These are phyloP conservation scores for Aspergillus brunneoviolaceus DNA, from an alignment of 2,329 filamentous ascomycete genomes.

Conservation along the genomic window DNA sequence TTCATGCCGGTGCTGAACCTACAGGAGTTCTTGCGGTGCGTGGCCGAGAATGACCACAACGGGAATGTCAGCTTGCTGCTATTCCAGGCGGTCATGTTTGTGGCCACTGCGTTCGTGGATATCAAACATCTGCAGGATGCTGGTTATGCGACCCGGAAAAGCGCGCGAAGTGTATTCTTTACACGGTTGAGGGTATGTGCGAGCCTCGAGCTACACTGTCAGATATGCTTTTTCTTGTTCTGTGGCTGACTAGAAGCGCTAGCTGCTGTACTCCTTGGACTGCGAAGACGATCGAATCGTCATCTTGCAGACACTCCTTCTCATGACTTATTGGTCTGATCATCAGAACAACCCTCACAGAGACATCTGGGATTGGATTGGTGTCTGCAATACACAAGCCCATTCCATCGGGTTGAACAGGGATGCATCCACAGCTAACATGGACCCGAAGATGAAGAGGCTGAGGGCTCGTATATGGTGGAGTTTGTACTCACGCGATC, in stretches of 20 bases:
- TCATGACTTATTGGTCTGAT: constrained; percentile 95
- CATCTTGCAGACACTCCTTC: constrained; percentile 76
- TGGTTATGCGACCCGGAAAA: constrained; percentile 72
- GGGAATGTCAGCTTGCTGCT: constrained; percentile 75
- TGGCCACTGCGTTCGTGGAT: constrained; percentile 79
- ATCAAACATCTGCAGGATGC: constrained; percentile 69
- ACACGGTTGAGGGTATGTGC: constrained; percentile 69
- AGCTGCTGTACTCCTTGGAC: constrained; percentile 87
- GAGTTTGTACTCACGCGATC: constrained; percentile 89
- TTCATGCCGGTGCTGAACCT: constrained; percentile 81
- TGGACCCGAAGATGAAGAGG: constrained; percentile 41
- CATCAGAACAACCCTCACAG: constrained; percentile 82
- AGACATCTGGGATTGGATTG: constrained; percentile 50
- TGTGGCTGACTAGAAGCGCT: constrained; percentile 7
- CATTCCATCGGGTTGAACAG: constrained; percentile 25
- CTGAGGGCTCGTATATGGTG: constrained; percentile 91
- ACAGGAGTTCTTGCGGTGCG: constrained; percentile 55
- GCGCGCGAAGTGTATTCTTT: constrained; percentile 79
- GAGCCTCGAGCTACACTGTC: constrained; percentile 32
- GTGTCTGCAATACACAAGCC: constrained; percentile 26
- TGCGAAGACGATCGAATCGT: constrained; percentile 83
- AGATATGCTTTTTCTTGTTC: not conserved
- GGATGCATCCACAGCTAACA: constrained; percentile 17
- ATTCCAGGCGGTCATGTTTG: constrained; percentile 93
- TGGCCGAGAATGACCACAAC: constrained; percentile 63